Base-by-base conservation (phyloP, 225 moss, liverwort and hornwort species). In the Marchantia paleacea region DNA sequence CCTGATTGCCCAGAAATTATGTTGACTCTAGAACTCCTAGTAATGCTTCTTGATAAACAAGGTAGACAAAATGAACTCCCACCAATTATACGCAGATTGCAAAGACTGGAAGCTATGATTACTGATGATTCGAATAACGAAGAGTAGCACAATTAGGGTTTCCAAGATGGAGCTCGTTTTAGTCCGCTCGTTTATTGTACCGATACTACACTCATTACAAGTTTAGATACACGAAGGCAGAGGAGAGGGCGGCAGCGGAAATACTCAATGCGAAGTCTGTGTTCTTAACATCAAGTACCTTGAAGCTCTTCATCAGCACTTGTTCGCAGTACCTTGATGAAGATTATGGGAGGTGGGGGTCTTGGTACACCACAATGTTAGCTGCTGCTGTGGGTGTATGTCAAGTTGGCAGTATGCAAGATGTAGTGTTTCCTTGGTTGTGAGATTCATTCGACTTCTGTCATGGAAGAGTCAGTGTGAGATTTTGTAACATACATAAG, bases 31-130 rank as follows among this genome's bases (percentile, higher is more conserved):
- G 90, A 96, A 76, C 83, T 93, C 78, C 81, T 92, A 80, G 88
- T 88, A 13, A 93, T 90, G 92, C 76, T 93, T n/a, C 89, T 96
- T 72, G 91, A 93, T 75, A 90, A 87, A 83, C 87, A 93, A 87
- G 93, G 90, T 71, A 91, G 88, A 86, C 79, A 83, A 78, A 84
- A 77, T 78, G 95, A 96, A 76, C 54, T 83, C 12, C 70, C 51
- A 70, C 84, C 85, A 58, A 78, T 88, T 31, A 19, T 83, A 69
- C 75, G 77, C 54, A 78, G 88, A 73, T 75, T 88, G 81, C 81
- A 81, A 83, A 85, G 71, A 68, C 75, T 88, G 67, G 83, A 85
- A 81, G 82, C 85, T 63, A 75, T 85, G 11, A 78, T 87, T 47
- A 62, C 68, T 31, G 70, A 68, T 24, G 81, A 58, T 29, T 55